Evolutionary conservation across 139 green algal species (phyloP).

Genomic region (Chlamydomonas eustigma): DNA sequence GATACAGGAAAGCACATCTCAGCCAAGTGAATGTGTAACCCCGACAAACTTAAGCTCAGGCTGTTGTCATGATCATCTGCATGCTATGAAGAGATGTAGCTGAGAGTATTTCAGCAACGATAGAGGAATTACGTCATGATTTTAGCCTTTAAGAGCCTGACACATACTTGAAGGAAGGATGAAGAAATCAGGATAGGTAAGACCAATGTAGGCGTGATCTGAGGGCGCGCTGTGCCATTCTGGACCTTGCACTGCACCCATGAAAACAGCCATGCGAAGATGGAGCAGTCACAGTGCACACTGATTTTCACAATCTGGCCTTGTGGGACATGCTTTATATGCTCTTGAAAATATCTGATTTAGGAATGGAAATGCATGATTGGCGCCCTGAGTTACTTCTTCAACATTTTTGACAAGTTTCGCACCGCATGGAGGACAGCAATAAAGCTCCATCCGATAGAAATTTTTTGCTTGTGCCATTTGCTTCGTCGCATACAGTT

Average conservation of each 20-base stretch:
- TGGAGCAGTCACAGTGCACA: slow-evolving; percentile 3
- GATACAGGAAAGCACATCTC: not conserved
- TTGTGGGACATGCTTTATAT: slow-evolving; percentile 2
- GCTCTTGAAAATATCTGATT: slow-evolving; percentile 3
- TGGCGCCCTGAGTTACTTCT: not conserved
- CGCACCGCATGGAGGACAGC: not conserved
- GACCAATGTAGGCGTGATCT: not conserved
- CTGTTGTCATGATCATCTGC: too few species aligned
- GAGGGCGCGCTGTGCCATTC: not conserved
- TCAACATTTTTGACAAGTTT: not conserved
- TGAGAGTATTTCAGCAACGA: too few species aligned
- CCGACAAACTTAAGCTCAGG: too few species aligned
- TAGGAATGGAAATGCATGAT: not conserved
- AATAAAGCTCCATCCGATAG: not conserved
- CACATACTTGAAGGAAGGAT: slow-evolving; percentile 1
- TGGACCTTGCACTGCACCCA: slow-evolving; percentile 2
- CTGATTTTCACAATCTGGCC: slow-evolving; percentile 4
- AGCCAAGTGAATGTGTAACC: not conserved
- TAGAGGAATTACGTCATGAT: too few species aligned
- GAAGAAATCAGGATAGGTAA: slow-evolving; percentile 11
- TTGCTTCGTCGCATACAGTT: not conserved
- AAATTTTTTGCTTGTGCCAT: not conserved
- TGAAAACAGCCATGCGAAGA: slow-evolving; percentile 11
- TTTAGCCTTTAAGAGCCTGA: too few species aligned
- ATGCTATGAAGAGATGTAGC: too few species aligned